Percentiles rank a stretch among this genome's conserved stretches.
phyloP scores from a whole-genome alignment of 1,284 basidiomycete genomes.

The Cystobasidium slooffiae region DNA sequence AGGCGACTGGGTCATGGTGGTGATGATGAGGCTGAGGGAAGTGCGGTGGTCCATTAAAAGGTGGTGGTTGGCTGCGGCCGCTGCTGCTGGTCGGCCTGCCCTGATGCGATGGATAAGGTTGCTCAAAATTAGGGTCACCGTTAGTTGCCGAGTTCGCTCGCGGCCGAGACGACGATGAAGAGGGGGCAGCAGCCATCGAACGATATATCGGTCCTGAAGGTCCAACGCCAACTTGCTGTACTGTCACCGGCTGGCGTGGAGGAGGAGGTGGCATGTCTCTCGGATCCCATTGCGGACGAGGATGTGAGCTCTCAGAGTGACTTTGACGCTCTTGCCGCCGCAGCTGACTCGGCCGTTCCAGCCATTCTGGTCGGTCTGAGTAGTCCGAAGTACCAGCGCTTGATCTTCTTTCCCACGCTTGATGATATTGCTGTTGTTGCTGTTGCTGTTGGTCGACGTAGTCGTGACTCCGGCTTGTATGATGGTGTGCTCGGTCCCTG shows the following conservation, averaged over 20 bases:
- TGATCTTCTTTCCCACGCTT: slow-evolving; percentile 32
- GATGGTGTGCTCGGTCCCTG: slow-evolving; percentile 7
- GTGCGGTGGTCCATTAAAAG: slow-evolving; percentile 7
- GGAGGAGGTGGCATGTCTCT: slow-evolving; percentile 3
- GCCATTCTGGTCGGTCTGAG: slow-evolving; percentile 14
- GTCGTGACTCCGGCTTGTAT: slow-evolving; percentile 2
- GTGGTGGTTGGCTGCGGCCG: slow-evolving; percentile 8
- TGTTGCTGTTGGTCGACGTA: slow-evolving; percentile 2
- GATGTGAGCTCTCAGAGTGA: slow-evolving; percentile 10
- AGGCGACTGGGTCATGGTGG: background rate
- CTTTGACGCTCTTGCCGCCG: slow-evolving; percentile 20
- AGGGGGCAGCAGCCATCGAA: background rate
- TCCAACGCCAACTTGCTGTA: slow-evolving; percentile 15
- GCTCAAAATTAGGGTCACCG: background rate
- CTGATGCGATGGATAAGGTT: no score
- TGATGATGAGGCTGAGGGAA: slow-evolving; percentile 6
- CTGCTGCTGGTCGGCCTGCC: no score
- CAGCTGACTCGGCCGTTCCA: slow-evolving; percentile 17
- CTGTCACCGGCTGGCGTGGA: background rate
- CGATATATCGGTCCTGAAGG: slow-evolving; percentile 27
- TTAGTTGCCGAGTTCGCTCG: slow-evolving; percentile 14
- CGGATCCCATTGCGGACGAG: slow-evolving; percentile 9
- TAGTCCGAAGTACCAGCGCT: slow-evolving; percentile 32
- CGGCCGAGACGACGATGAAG: background rate
- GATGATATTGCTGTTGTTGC: slow-evolving; percentile 17